Conservation (phyloP, 202 grass and related monocot species). For the Saccharum hybrid region DNA sequence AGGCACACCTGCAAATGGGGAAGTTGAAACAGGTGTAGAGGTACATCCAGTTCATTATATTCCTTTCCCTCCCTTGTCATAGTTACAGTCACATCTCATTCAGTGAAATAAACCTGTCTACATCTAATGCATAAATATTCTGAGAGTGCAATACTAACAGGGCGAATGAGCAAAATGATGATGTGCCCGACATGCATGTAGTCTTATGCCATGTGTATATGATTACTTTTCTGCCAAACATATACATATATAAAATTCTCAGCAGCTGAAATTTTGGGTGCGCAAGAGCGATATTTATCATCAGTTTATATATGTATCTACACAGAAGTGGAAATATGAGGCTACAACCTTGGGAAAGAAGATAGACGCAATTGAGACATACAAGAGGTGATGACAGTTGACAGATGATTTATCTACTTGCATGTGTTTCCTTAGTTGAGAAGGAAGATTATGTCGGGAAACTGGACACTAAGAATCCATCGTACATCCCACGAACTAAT, state of each 20-base stretch:
- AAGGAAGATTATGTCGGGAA: too few species aligned
- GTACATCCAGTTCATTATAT: constrained; percentile 28
- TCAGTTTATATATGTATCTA: too few species aligned
- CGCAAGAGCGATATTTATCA: background rate
- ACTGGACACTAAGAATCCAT: too few species aligned
- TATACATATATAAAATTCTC: background rate
- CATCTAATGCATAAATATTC: background rate
- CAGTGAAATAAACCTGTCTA: background rate
- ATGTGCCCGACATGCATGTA: background rate
- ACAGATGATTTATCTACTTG: too few species aligned
- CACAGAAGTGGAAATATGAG: too few species aligned
- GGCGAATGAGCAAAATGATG: background rate
- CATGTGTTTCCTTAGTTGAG: too few species aligned
- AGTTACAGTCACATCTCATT: background rate
- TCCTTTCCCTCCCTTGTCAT: background rate
- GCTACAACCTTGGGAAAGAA: too few species aligned
- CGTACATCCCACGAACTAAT: too few species aligned
- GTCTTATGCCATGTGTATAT: background rate
- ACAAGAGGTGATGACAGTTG: too few species aligned
- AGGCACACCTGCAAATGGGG: constrained; percentile 42
- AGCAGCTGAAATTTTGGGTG: background rate
- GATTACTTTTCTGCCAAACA: background rate
- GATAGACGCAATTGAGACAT: too few species aligned
- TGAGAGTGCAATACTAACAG: background rate
- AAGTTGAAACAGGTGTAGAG: constrained; percentile 47